Percentiles rank a stretch among this genome's conserved stretches.
Evolutionary conservation across 352 stramenopile species (phyloP).

Genomic region (Saprolegnia diclina): DNA sequence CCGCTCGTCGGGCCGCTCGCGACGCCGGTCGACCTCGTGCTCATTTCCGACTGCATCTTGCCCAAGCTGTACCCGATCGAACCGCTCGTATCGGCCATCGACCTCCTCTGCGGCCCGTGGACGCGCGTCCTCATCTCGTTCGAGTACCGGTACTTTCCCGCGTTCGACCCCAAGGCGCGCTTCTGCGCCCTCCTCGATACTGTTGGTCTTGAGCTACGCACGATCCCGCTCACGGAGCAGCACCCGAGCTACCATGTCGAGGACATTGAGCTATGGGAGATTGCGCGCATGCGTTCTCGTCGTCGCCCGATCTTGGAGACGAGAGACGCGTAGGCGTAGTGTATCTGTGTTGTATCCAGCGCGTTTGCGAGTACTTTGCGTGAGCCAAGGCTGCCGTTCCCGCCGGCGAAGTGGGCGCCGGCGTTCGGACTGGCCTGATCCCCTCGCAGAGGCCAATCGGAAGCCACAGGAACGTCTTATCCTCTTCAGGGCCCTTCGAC

Average conservation of each 20-base stretch:
- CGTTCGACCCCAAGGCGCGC: constrained; percentile 68
- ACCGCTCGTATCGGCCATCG: constrained; percentile 87
- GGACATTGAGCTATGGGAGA: constrained; percentile 89
- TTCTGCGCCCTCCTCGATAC: constrained; percentile 71
- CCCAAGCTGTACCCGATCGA: constrained; percentile 95
- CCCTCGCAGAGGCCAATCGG: background rate
- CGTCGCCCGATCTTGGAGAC: background rate
- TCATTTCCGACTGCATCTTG: constrained; percentile 94
- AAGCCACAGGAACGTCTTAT: background rate
- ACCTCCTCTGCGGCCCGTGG: constrained; percentile 48
- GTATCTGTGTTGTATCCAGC: no score
- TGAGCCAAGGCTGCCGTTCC: no score
- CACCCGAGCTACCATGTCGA: constrained; percentile 69
- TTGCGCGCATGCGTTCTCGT: background rate
- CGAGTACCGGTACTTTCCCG: constrained; percentile 76
- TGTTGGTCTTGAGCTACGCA: constrained; percentile 44
- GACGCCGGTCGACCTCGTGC: constrained; percentile 54
- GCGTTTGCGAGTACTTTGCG: no score
- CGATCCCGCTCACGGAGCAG: constrained; percentile 48
- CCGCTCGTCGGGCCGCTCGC: constrained; percentile 31
- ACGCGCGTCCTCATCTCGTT: constrained; percentile 80
- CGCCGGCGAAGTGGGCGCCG: no score
- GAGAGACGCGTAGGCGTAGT: no score
- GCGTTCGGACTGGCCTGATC: no score
- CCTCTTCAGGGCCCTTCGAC: background rate